A percentile compares a stretch with the other conserved stretches of the same genome.
phyloP scores from a whole-genome alignment of 202 grass and related monocot genomes.

The Zizania palustris region DNA sequence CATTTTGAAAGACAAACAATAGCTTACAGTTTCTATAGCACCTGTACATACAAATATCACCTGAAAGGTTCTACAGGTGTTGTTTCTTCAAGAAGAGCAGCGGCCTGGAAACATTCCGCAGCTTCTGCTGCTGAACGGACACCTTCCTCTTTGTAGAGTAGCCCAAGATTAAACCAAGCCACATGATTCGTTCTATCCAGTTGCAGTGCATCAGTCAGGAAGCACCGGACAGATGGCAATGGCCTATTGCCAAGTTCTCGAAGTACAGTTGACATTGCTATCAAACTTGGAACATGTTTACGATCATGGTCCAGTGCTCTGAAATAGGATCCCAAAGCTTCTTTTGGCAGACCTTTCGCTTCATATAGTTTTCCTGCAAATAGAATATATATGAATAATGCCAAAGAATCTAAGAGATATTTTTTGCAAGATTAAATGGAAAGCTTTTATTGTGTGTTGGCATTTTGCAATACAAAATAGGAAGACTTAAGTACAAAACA shows the following conservation, averaged over 20 bases:
- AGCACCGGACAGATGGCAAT: slow-evolving; percentile 63
- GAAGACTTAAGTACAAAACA: background rate
- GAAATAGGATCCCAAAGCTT: slow-evolving; percentile 74
- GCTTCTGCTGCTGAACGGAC: slow-evolving; percentile 60
- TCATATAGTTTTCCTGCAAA: slow-evolving; percentile 81
- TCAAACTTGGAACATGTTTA: slow-evolving; percentile 82
- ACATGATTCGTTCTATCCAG: slow-evolving; percentile 82
- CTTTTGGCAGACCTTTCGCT: slow-evolving; percentile 59
- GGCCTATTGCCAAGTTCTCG: slow-evolving; percentile 60
- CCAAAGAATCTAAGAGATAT: background rate
- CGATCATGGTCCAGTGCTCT: slow-evolving; percentile 70
- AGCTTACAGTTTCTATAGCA: slow-evolving; percentile 54
- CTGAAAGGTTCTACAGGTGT: slow-evolving; percentile 93
- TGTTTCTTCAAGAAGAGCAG: slow-evolving; percentile 90
- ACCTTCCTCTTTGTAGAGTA: slow-evolving; percentile 82
- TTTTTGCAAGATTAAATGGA: slow-evolving; percentile 10
- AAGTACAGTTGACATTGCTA: slow-evolving; percentile 71
- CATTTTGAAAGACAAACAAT: slow-evolving; percentile 39
- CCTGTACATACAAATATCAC: slow-evolving; percentile 58
- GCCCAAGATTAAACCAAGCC: slow-evolving; percentile 94
- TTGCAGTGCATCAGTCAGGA: slow-evolving; percentile 80
- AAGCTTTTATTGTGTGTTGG: background rate
- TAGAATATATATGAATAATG: slow-evolving; percentile 41
- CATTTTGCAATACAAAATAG: slow-evolving; percentile 16
- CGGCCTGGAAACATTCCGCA: slow-evolving; percentile 95